These are phyloP conservation scores for Oryza glumipatula DNA, from an alignment of 176 grass and related monocot species.

Conservation along the genomic window DNA sequence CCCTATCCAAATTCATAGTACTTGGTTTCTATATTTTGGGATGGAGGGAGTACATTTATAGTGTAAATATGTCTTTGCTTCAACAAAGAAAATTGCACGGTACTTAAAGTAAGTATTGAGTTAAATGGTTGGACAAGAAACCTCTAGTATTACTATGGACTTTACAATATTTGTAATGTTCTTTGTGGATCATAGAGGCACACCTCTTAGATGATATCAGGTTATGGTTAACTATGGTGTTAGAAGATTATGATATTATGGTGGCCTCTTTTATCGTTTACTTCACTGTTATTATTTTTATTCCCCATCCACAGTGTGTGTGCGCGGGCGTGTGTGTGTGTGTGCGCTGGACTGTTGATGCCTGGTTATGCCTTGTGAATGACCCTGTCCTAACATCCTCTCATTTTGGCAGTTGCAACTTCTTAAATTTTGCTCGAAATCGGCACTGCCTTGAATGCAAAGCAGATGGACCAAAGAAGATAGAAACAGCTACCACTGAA, in stretches of 20 bases:
- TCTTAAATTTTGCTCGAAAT: constrained; percentile 83
- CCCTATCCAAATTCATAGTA: no score
- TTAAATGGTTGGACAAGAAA: constrained; percentile 7
- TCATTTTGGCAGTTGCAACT: constrained; percentile 63
- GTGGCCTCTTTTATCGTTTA: no score
- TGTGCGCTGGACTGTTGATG: neutral
- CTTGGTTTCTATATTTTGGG: no score
- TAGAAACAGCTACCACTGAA: constrained; percentile 35
- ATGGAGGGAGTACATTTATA: neutral
- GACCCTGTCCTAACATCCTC: neutral
- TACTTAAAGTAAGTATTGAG: neutral
- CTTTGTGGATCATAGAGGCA: neutral
- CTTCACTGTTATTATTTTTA: no score
- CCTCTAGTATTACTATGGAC: neutral
- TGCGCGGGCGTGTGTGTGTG: neutral
- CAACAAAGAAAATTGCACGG: neutral
- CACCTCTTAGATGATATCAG: neutral
- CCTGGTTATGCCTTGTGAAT: constrained; percentile 12
- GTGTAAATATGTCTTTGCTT: neutral
- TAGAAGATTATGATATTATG: no score
- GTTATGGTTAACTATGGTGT: neutral
- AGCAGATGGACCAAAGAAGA: constrained; percentile 62
- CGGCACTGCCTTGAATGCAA: constrained; percentile 64
- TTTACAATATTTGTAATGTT: constrained; percentile 9
- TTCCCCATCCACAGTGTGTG: no score